Evolutionary conservation across 306 rosid species (phyloP).

Genomic region (Spatholobus suberectus): DNA sequence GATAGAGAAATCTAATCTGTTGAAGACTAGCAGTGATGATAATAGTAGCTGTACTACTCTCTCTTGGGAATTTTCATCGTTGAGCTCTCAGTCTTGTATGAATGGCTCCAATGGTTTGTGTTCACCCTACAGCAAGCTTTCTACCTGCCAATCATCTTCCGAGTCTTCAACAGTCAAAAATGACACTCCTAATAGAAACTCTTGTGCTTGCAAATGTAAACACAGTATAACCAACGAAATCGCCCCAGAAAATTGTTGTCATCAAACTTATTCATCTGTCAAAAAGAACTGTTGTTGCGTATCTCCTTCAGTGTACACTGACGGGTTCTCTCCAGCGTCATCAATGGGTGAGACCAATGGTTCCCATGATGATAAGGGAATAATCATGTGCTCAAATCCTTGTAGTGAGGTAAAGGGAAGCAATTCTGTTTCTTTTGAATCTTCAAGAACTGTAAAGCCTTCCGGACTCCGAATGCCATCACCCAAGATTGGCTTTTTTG

Average conservation of each 20-base stretch:
- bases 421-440: constrained; percentile 20
- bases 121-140: neutral
- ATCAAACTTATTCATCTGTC: neutral
- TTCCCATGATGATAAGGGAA: neutral
- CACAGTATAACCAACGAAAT: neutral
- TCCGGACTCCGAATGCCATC: constrained; percentile 62
- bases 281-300: neutral
- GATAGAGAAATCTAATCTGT: constrained; percentile 28
- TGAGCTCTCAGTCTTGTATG: neutral
- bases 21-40: neutral
- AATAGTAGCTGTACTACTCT: neutral
- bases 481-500: constrained; percentile 59
- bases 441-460: constrained; percentile 44
- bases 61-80: constrained; percentile 18
- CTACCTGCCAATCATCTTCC: neutral
- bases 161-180: neutral
- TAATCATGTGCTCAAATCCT: neutral
- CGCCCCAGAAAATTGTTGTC: neutral
- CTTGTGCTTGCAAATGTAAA: neutral
- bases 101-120: neutral
- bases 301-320: neutral
- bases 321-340: neutral
- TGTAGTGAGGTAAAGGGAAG: neutral
- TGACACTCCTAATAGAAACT: neutral
- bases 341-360: neutral